These are phyloP conservation scores for Gigaspora rosea DNA, from an alignment of 192 early-diverging fungal genomes.

Conservation along the genomic window DNA sequence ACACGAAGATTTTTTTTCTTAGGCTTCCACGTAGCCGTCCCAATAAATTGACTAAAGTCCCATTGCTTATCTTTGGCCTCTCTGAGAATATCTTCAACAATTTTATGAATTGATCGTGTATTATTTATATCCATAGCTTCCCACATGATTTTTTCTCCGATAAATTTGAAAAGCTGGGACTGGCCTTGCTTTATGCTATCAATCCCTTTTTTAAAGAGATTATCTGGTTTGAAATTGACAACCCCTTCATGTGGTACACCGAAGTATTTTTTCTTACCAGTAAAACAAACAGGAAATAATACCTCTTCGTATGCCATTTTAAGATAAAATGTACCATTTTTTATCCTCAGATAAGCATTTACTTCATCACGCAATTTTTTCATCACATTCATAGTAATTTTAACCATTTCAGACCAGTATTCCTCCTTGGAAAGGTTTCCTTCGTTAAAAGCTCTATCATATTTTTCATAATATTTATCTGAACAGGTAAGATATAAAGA, in stretches of 20 bases:
- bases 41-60: no score
- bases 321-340: neutral
- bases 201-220: conserved; percentile 2
- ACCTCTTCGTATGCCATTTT: conserved; percentile 19
- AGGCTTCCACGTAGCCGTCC: neutral
- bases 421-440: no score
- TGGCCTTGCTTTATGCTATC: conserved; percentile 1
- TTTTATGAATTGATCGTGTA: neutral
- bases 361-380: neutral
- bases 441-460: neutral
- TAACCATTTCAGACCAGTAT: no score
- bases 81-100: conserved; percentile 6
- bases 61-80: neutral
- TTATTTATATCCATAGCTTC: conserved; percentile 1
- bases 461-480: conserved; percentile 16
- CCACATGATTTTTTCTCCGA: neutral
- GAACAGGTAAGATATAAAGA: conserved; percentile 12
- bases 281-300: conserved; percentile 4
- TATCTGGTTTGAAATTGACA: neutral
- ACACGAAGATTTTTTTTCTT: neutral
- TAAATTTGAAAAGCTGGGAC: neutral
- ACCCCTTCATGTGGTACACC: neutral
- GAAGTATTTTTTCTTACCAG: conserved; percentile 18
- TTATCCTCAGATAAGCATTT: neutral
- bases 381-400: conserved; percentile 5